Evolutionary conservation across 108 stramenopile species (phyloP), one percentile per base, ranked within the genome.

Genomic region (Fragilaria radians): DNA sequence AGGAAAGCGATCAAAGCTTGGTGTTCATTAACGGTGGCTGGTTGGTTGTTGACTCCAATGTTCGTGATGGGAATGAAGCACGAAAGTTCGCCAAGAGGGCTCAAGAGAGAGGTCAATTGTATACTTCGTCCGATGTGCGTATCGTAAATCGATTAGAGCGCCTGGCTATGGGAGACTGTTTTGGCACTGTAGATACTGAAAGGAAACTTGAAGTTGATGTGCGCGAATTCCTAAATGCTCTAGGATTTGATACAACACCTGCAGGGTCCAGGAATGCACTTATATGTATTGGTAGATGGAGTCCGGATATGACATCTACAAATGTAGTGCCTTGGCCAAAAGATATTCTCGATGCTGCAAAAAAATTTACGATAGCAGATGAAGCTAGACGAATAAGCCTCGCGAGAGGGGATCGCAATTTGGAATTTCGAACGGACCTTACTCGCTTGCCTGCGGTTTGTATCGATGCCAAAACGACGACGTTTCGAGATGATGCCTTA

Each of bases 401-500:
- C 48, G 45, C 53, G 19, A 29, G 22, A 55, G 19, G 30, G 5
- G 22, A 55, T 17, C 27, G 7, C 14, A 2, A 47, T 33, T 25
- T 26, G 14, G 83, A 87, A 54, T 71, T 74, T 18, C 75, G 86
- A 28, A 53, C 60, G 2, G 74, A 93, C 67, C 60, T 93, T 9
- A 71, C 88, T 4, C 32, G 49, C 1, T 59, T 90, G 9, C 89
- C 89, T n/a, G 76, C 76, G 53, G 62, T 94, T 46, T 88, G 85
- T 48, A 61, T 94, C 21, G 93, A 94, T 71, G 83, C 87, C 17
- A 59, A 79, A 46, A 62, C 79, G 36, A 66, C 87, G 0, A 50
- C 81, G 2, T 94, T 94, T 62, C 85, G 89, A 30, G 93, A 94
- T 62, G 92, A 94, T 68, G 78, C 83, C 30, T 73, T 94, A 65